These are phyloP conservation scores for Arachis monticola DNA, from an alignment of 331 rosid genomes.

Conservation along the genomic window DNA sequence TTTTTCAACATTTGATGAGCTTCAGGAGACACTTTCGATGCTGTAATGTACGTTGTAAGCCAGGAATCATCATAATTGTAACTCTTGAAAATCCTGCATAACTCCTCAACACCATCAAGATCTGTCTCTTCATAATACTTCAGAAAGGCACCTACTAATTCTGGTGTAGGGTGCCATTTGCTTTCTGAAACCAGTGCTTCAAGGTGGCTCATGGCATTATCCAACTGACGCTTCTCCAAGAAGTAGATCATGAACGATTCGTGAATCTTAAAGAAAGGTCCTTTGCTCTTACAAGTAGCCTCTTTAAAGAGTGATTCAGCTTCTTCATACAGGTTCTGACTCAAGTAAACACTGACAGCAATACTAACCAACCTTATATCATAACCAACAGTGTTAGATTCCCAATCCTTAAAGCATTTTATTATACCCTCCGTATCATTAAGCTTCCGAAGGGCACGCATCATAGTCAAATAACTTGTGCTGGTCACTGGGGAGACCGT, in stretches of 20 bases:
- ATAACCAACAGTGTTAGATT: slow-evolving; percentile 52
- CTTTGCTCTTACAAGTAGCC: slow-evolving; percentile 53
- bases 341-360: slow-evolving; percentile 62
- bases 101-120: slow-evolving; percentile 60
- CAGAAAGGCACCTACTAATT: slow-evolving; percentile 53
- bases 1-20: slow-evolving; percentile 47
- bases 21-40: slow-evolving; percentile 45
- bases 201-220: slow-evolving; percentile 63
- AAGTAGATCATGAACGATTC: slow-evolving; percentile 63
- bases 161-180: slow-evolving; percentile 56
- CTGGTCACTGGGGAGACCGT: slow-evolving; percentile 51
- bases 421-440: slow-evolving; percentile 63
- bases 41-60: slow-evolving; percentile 53
- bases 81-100: slow-evolving; percentile 61
- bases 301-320: slow-evolving; percentile 59
- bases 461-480: slow-evolving; percentile 68
- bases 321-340: slow-evolving; percentile 59
- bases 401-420: slow-evolving; percentile 73
- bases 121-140: slow-evolving; percentile 67
- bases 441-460: slow-evolving; percentile 70
- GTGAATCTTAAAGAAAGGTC: slow-evolving; percentile 56
- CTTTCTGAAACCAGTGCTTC: slow-evolving; percentile 55
- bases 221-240: slow-evolving; percentile 52
- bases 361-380: slow-evolving; percentile 56
- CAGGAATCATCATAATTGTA: slow-evolving; percentile 52